Conservation (phyloP, 2,329 filamentous ascomycete species). For the Trichoderma atrobrunneum region DNA sequence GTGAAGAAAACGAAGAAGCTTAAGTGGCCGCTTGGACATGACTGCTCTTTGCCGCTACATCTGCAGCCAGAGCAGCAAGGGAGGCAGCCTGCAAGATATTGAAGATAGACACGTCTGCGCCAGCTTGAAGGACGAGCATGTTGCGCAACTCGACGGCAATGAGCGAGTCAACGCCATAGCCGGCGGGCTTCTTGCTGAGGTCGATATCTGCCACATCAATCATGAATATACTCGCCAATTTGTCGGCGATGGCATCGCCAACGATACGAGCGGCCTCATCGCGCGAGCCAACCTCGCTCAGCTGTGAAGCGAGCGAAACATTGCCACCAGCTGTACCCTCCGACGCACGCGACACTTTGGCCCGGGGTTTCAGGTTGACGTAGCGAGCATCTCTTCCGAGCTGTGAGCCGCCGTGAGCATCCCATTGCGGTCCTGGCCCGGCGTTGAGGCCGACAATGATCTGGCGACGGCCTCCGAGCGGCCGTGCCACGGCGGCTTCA, state of each 20-base stretch:
- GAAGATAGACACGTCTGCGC: neutral
- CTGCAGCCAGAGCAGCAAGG: neutral
- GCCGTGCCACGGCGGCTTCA: neutral
- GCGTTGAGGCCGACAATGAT: neutral
- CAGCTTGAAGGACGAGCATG: neutral
- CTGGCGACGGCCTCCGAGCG: neutral
- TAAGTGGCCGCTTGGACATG: neutral
- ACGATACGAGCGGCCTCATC: neutral
- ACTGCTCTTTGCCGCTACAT: neutral
- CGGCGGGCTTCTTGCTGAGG: neutral
- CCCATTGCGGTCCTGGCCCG: neutral
- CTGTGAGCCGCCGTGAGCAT: neutral
- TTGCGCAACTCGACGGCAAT: neutral
- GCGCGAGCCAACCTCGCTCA: neutral
- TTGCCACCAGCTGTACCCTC: neutral
- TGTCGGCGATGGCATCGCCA: neutral
- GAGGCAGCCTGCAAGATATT: neutral
- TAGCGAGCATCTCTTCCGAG: neutral
- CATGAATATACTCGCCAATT: neutral
- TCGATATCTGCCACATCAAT: neutral
- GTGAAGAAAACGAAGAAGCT: neutral
- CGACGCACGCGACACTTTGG: neutral
- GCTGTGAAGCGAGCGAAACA: neutral
- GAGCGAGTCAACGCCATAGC: neutral
- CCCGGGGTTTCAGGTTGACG: neutral